These are phyloP conservation scores for Aspergillus fumigatus DNA, from an alignment of 2,329 filamentous ascomycete genomes.

Conservation along the genomic window DNA sequence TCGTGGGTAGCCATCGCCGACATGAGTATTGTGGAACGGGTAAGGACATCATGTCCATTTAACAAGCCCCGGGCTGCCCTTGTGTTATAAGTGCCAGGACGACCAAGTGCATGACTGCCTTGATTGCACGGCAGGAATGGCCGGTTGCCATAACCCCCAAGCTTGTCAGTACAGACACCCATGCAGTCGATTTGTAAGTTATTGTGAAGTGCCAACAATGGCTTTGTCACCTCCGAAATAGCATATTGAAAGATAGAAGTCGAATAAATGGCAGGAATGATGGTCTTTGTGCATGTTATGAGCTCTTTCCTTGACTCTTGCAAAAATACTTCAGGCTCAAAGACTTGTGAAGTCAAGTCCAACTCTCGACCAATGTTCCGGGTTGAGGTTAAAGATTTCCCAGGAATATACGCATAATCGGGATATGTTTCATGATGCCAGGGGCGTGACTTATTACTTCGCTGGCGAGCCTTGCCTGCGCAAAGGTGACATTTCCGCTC, in stretches of 20 bases:
- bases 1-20: neutral
- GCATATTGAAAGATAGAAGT: neutral
- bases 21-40: neutral
- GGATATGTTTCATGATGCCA: neutral
- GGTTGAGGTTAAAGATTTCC: neutral
- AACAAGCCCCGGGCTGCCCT: neutral
- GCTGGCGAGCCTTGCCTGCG: neutral
- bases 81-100: neutral
- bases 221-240: neutral
- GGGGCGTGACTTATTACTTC: neutral
- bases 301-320: neutral
- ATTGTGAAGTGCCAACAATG: neutral
- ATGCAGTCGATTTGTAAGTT: neutral
- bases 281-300: neutral
- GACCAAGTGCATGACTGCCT: neutral
- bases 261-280: neutral
- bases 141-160: neutral
- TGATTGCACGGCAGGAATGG: neutral
- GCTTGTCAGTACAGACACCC: neutral
- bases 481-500: slow-evolving; percentile 4
- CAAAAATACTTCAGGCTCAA: neutral
- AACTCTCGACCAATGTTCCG: neutral
- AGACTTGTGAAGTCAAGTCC: neutral
- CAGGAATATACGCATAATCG: neutral
- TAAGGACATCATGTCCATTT: neutral